Base-by-base conservation (phyloP, 2,329 filamentous ascomycete genomes). In the Fusarium newnesense region DNA sequence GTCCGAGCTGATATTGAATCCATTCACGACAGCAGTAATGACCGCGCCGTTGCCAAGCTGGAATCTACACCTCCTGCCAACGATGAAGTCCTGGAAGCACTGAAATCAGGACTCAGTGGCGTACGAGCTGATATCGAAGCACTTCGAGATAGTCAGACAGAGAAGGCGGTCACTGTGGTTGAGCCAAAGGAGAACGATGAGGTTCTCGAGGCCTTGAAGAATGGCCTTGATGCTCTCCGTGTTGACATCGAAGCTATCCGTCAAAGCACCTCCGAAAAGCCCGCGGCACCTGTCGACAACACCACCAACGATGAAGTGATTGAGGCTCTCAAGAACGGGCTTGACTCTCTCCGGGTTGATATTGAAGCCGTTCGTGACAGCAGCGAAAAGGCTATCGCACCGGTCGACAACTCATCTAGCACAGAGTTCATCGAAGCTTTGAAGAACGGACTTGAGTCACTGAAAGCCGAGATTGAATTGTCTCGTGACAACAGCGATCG, bases 21-120 rank as follows among this genome's bases (percentile, higher is more conserved):
- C 26, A 86, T 98, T 43, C 93, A 93, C n/a, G 90, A 92, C 30
- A 83, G 79, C 71, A 83, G 79, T 69, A 84, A 83, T 46, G 85
- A 85, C 50, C 83, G 82, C 36, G 88, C 90, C 6, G 83, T 92
- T 26, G 84, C 87, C 16, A 67, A 71, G 3, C 42, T 77, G 5
- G 73, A 77, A 32, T 60, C 72, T 11, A 63, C 75, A 9, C 58
- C 75, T 36, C 94, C 92, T 2, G 91, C 93, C 64, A 96, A 92
- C 66, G 93, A 97, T 72, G 95, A 98, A 80, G 94, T 98, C 58
- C 86, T 98, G 3, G 93, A 97, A 68, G 94, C 94, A 0, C 87
- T 98, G 63, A 97, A 93, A 80, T 88, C 91, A n/a, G 95, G 95
- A 1, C 85, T 98, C 12, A 90, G 92, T 46, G 88, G 87, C 42